These are phyloP conservation scores for Puccinia hordei DNA, from an alignment of 1,284 basidiomycete species.

Conservation along the genomic window DNA sequence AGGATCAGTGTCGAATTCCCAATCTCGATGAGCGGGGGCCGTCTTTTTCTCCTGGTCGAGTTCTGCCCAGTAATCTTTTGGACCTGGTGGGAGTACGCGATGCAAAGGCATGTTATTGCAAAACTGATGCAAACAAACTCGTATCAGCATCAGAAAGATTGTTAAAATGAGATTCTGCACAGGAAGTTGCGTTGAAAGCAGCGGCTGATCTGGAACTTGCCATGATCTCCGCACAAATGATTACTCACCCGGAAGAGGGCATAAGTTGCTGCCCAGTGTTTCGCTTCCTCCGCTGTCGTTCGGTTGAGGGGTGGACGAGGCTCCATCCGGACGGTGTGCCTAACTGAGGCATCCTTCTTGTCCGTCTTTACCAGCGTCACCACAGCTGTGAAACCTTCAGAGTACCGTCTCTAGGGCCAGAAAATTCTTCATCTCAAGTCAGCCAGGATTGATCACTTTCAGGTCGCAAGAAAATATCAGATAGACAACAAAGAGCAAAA, in stretches of 20 bases:
- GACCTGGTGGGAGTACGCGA: constrained; percentile 57
- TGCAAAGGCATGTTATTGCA: constrained; percentile 55
- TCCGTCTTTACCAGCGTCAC: constrained; percentile 58
- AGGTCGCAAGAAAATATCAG: neutral
- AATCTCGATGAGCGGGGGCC: constrained; percentile 55
- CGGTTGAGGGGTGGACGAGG: constrained; percentile 57
- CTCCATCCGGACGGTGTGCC: constrained; percentile 56
- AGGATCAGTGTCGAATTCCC: constrained; percentile 58
- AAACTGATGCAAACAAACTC: constrained; percentile 10
- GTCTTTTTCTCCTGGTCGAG: constrained; percentile 57
- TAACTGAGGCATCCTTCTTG: constrained; percentile 57
- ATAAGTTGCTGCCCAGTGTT: constrained; percentile 60
- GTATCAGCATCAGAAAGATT: neutral
- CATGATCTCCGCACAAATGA: neutral
- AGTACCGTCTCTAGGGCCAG: constrained; percentile 28
- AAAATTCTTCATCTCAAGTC: constrained; percentile 9
- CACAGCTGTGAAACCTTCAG: constrained; percentile 53
- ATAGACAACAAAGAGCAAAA: constrained; percentile 7
- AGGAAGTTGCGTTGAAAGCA: constrained; percentile 49
- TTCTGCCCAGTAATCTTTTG: constrained; percentile 58
- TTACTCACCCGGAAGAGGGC: constrained; percentile 56
- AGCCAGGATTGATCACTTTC: neutral
- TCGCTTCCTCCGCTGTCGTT: constrained; percentile 53
- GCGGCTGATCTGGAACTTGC: neutral
- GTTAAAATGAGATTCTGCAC: neutral